A percentile compares a stretch with the other conserved stretches of the same genome.
phyloP scores from a whole-genome alignment of 2,329 filamentous ascomycete genomes.

The Neocatenulostroma microsporum region DNA sequence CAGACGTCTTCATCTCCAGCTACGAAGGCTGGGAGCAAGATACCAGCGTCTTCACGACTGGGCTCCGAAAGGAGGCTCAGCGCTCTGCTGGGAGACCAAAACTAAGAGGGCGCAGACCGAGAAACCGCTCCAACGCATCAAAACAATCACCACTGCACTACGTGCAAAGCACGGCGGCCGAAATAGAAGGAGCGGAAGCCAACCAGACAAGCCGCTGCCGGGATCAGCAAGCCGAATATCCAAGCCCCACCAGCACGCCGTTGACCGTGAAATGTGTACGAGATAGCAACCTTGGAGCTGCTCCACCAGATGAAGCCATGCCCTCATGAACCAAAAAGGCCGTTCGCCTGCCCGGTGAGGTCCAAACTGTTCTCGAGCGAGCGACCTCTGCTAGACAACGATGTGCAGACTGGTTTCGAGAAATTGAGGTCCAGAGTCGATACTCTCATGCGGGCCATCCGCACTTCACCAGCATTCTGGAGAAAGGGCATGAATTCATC shows the following conservation, averaged over 20 bases:
- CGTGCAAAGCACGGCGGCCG: neutral
- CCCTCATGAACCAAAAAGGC: neutral
- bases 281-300: neutral
- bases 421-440: neutral
- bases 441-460: neutral
- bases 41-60: neutral
- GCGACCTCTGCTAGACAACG: neutral
- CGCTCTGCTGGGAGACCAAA: neutral
- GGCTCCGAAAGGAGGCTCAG: neutral
- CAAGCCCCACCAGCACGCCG: neutral
- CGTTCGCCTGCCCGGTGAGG: neutral
- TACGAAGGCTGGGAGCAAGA: neutral
- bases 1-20: constrained; percentile 1
- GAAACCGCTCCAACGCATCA: neutral
- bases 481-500: too few species aligned
- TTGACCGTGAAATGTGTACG: neutral
- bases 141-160: too few species aligned
- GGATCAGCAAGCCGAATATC: neutral
- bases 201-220: neutral
- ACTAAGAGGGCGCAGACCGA: neutral
- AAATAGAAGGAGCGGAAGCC: neutral
- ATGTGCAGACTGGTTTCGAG: neutral
- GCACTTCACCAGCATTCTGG: neutral
- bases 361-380: neutral
- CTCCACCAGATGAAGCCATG: neutral